Evolutionary conservation across 1,284 basidiomycete genomes (phyloP).

Genomic region (Chondrostereum purpureum): DNA sequence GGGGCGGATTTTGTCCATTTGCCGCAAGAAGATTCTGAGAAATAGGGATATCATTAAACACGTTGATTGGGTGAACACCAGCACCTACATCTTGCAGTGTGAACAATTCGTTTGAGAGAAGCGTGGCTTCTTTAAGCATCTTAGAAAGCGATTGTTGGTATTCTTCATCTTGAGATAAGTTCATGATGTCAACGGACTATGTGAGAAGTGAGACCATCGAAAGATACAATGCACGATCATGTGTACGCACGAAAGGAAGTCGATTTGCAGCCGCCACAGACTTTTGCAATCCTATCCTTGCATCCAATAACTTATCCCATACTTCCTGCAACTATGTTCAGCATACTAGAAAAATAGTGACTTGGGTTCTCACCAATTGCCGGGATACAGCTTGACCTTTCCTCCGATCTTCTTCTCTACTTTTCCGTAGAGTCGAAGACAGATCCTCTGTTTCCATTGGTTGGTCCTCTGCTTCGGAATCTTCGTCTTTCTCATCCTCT

Average conservation of each 20-base stretch:
- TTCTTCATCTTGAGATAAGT: conserved; percentile 24
- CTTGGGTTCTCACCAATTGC: conserved; percentile 61
- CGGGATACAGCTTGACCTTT: conserved; percentile 79
- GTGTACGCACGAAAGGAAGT: conserved; percentile 44
- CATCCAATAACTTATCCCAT: conserved; percentile 82
- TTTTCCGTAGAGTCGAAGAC: conserved; percentile 47
- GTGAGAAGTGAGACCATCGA: conserved; percentile 7
- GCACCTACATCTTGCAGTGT: conserved; percentile 54
- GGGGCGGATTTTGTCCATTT: conserved; percentile 45
- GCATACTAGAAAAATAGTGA: conserved; percentile 8
- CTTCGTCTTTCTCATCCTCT: conserved; percentile 27
- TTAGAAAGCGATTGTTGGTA: conserved; percentile 34
- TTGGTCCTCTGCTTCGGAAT: conserved; percentile 22
- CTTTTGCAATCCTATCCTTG: conserved; percentile 87
- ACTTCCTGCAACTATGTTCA: conserved; percentile 44
- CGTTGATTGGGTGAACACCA: background rate
- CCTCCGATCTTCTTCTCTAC: conserved; percentile 56
- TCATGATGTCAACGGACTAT: conserved; percentile 28
- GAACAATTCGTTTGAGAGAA: conserved; percentile 62
- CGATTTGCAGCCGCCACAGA: conserved; percentile 57
- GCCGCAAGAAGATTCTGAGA: conserved; percentile 36
- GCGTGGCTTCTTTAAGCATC: conserved; percentile 52
- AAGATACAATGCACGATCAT: conserved; percentile 6
- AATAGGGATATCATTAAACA: conserved; percentile 9
- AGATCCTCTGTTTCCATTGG: conserved; percentile 39